Evolutionary conservation across 352 stramenopile genomes (phyloP).

Genomic region (Pythium aristosporum): DNA sequence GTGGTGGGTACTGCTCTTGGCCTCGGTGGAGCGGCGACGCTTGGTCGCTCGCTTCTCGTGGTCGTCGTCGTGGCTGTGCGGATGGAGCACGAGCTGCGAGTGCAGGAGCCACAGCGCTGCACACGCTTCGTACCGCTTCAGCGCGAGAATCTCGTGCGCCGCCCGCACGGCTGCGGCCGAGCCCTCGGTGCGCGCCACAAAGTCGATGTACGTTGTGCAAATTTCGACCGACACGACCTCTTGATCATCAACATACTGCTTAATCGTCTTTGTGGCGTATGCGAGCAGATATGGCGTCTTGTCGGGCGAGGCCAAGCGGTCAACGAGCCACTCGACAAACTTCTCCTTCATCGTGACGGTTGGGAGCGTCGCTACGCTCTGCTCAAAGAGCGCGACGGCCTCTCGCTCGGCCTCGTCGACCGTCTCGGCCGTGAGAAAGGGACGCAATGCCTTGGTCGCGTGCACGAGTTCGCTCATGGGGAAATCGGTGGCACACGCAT

Average conservation of each 20-base stretch:
- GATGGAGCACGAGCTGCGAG: constrained; percentile 68
- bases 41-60: constrained; percentile 36
- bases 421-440: constrained; percentile 43
- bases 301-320: constrained; percentile 40
- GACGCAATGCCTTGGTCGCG: constrained; percentile 49
- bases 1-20: constrained; percentile 22
- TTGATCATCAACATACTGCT: constrained; percentile 37
- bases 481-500: constrained; percentile 62
- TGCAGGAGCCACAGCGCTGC: constrained; percentile 67
- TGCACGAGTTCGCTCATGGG: constrained; percentile 54
- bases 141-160: constrained; percentile 43
- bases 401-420: constrained; percentile 43
- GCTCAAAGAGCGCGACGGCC: constrained; percentile 56
- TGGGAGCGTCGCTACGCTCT: constrained; percentile 43
- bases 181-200: constrained; percentile 69
- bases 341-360: constrained; percentile 58
- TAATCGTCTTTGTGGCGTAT: constrained; percentile 55
- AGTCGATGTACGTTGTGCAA: constrained; percentile 60
- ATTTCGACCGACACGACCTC: constrained; percentile 28
- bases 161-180: constrained; percentile 43
- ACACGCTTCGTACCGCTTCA: constrained; percentile 14
- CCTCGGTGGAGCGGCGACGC: constrained; percentile 47
- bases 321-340: constrained; percentile 66
- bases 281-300: constrained; percentile 50
- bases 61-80: constrained; percentile 25